Conservation (phyloP, 2,329 filamentous ascomycete genomes). For the Trichoderma sp. region DNA sequence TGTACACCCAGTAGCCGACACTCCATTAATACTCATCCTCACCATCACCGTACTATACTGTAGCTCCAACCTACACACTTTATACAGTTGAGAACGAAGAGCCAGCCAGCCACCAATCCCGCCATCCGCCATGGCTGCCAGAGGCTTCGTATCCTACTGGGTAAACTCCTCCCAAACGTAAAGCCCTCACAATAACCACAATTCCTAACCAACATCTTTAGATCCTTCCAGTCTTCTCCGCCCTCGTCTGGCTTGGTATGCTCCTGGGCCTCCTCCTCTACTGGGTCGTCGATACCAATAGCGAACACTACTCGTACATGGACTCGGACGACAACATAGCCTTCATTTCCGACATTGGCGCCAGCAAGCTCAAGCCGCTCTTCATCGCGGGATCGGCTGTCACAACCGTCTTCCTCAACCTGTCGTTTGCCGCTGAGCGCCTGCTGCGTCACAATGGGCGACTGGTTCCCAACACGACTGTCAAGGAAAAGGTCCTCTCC, state of each 20-base stretch:
- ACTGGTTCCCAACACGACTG: constrained; percentile 68
- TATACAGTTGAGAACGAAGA: neutral
- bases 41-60: neutral
- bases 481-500: constrained; percentile 61
- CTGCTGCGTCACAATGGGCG: constrained; percentile 81
- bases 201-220: constrained; percentile 23
- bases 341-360: constrained; percentile 69
- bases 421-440: constrained; percentile 76
- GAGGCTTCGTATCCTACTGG: constrained; percentile 40
- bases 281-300: constrained; percentile 59
- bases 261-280: constrained; percentile 67
- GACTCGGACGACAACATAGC: constrained; percentile 56
- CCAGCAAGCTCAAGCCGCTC: constrained; percentile 64
- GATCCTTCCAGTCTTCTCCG: constrained; percentile 68
- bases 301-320: constrained; percentile 62
- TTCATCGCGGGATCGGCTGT: constrained; percentile 71
- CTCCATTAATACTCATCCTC: neutral
- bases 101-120: constrained; percentile 3
- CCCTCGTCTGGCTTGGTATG: constrained; percentile 62
- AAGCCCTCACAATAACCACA: neutral
- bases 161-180: constrained; percentile 26
- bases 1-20: neutral
- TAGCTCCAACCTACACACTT: neutral
- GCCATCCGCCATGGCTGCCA: constrained; percentile 31
- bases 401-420: constrained; percentile 76